Evolutionary conservation across 371 early-diverging fungal species (phyloP).

Genomic region (Agmasoma carcini): DNA sequence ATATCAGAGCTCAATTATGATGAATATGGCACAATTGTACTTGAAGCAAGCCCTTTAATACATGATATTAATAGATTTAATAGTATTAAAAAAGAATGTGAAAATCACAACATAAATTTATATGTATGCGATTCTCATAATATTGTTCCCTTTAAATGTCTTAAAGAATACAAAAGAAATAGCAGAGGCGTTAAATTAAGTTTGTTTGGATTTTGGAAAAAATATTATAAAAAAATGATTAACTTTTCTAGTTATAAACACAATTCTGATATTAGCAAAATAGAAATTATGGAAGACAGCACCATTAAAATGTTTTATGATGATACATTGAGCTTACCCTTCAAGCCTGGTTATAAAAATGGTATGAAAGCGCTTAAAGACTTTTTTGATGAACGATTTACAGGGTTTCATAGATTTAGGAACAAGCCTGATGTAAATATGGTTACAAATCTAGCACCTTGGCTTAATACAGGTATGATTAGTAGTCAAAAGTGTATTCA

Average conservation of each 20-base stretch:
- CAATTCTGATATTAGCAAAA: background rate
- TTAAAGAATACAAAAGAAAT: slow-evolving; percentile 13
- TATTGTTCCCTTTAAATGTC: slow-evolving; percentile 19
- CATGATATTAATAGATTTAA: slow-evolving; percentile 2
- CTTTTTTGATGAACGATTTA: slow-evolving; percentile 17
- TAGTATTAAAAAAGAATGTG: slow-evolving; percentile 6
- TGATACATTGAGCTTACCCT: background rate
- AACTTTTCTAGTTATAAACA: background rate
- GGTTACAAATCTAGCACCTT: slow-evolving; percentile 22
- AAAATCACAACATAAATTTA: background rate
- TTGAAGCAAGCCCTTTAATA: slow-evolving; percentile 24
- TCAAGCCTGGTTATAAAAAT: slow-evolving; percentile 6
- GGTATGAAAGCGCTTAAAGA: slow-evolving; percentile 17
- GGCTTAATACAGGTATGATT: slow-evolving; percentile 22
- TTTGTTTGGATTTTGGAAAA: slow-evolving; percentile 19
- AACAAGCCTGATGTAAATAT: slow-evolving; percentile 22
- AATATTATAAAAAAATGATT: too few species aligned
- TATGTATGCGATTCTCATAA: slow-evolving; percentile 25
- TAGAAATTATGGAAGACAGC: background rate
- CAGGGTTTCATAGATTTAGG: background rate
- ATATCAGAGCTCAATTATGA: background rate
- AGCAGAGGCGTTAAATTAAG: slow-evolving; percentile 15
- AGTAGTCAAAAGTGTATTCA: slow-evolving; percentile 6
- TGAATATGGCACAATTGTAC: slow-evolving; percentile 14
- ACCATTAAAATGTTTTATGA: background rate